Base-by-base conservation (phyloP, 805 yeast genomes). In the Ogataea dorogensis region DNA sequence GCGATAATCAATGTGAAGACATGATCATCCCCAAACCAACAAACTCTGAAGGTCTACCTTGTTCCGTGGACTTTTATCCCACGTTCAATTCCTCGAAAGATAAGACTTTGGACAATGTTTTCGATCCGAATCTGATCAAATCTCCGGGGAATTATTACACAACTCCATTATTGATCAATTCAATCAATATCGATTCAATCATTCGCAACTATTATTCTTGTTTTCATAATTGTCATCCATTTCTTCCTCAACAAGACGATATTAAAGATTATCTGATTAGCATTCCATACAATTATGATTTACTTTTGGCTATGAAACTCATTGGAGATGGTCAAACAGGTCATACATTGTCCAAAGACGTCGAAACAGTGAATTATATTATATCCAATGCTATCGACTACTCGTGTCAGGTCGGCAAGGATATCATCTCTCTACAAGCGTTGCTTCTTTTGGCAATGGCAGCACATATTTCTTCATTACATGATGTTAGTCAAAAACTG, bases 381-480 rank as follows among this genome's bases (percentile, higher is more conserved):
- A 54, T 69, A 1, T 50, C 51, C 15, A 61, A 64, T 26, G 50
- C 66, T 3, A 35, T 59, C 1, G 58, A 54, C 13, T 55, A 54
- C 20, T 54, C 58, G 5, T 53, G 51, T 29, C 64, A 46, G 33
- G 51, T 45, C 14, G 65, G 66, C 4, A 59, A 61, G 25, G 79
- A 73, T 50, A 52, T 73, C 5, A 49, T 72, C 2, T 50, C 73
- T 0, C 39, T 73, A 14, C 79, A 73, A 41, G 47, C 68, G 0
- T 42, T 73, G 28, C 47, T 70, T 7, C 36, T 73, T 9, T 33
- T 69, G 7, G 59, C 73, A 0, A 59, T 73, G 47, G 61, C 67
- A 4, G 61, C 75, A 11, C 79, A 73, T 43, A 68, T 73, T 17
- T 70, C 76, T n/a, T 69, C 78, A 0, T 46, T 73, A 7, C 79